Evolutionary conservation across 768 basidiomycete genomes (phyloP).

Genomic region (Suillus cothurnatus): DNA sequence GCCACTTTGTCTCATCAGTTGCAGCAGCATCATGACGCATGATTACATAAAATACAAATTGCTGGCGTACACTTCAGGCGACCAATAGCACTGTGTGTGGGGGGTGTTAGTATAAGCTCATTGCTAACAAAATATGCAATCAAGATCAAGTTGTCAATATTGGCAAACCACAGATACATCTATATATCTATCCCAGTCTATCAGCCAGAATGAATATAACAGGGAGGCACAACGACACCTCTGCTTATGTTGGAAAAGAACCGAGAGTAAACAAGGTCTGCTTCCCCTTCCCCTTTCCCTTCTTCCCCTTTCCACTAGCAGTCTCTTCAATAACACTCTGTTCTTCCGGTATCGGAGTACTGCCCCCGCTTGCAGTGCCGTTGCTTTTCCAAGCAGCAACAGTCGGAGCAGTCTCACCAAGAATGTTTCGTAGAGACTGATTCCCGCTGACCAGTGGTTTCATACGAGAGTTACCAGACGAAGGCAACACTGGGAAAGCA

Average conservation of each 20-base stretch:
- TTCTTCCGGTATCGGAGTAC: constrained; percentile 14
- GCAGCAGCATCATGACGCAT: neutral
- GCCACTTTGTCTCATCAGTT: neutral
- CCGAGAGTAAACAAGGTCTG: constrained; percentile 78
- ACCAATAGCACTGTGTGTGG: neutral
- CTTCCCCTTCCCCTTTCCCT: constrained; percentile 82
- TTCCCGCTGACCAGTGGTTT: constrained; percentile 62
- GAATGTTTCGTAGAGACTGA: constrained; percentile 65
- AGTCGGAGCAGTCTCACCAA: constrained; percentile 47
- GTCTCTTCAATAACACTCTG: constrained; percentile 13
- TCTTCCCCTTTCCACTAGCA: constrained; percentile 55
- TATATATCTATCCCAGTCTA: neutral
- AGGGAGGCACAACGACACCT: neutral
- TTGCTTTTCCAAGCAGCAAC: constrained; percentile 29
- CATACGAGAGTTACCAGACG: constrained; percentile 38
- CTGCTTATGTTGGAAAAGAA: constrained; percentile 42
- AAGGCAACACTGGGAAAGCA: constrained; percentile 73
- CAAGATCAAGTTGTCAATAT: neutral
- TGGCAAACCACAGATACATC: neutral
- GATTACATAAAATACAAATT: neutral
- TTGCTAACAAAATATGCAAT: neutral
- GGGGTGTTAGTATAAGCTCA: neutral
- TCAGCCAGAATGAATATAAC: neutral
- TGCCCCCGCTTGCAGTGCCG: constrained; percentile 31
- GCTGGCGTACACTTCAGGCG: neutral